A percentile compares a stretch with the other conserved stretches of the same genome.
Evolutionary conservation across 169 alveolate genomes (phyloP).

Genomic region (Eimeria sp.): DNA sequence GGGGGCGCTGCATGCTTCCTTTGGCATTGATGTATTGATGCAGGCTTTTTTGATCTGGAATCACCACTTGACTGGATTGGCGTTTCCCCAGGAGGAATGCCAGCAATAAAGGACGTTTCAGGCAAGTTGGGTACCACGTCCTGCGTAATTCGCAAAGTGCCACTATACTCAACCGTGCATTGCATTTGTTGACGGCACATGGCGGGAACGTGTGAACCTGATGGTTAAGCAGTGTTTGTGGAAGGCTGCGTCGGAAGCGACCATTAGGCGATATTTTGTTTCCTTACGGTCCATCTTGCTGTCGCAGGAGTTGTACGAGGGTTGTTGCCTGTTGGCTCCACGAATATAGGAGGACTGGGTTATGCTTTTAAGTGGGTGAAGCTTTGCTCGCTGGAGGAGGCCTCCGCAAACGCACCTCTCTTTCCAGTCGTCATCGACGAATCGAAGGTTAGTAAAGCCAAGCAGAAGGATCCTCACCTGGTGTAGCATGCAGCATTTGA

Average conservation of each 20-base stretch:
- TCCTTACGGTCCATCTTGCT: neutral
- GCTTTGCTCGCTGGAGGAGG: constrained; percentile 38
- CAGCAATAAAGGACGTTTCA: constrained; percentile 74
- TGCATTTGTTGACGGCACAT: neutral
- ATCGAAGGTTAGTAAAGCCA: constrained; percentile 11
- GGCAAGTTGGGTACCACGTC: constrained; percentile 12
- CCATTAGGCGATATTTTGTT: neutral
- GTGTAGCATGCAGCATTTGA: neutral
- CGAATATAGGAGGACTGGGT: neutral
- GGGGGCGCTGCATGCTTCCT: neutral
- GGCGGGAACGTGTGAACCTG: neutral
- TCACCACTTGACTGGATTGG: constrained; percentile 77
- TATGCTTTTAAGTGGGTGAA: constrained; percentile 65
- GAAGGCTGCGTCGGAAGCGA: neutral
- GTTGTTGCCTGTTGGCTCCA: constrained; percentile 57
- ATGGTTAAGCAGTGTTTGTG: neutral
- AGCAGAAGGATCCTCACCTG: neutral
- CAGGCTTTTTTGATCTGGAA: constrained; percentile 71
- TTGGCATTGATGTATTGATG: neutral
- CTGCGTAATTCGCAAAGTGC: neutral
- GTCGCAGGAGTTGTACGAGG: constrained; percentile 61
- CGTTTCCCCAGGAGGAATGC: constrained; percentile 77
- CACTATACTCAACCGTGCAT: neutral
- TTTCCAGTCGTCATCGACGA: constrained; percentile 51
- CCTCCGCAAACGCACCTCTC: constrained; percentile 7